Percentiles rank a stretch among this genome's conserved stretches.
Conservation (phyloP, 352 stramenopile species). For the Phytophthora rubi region DNA sequence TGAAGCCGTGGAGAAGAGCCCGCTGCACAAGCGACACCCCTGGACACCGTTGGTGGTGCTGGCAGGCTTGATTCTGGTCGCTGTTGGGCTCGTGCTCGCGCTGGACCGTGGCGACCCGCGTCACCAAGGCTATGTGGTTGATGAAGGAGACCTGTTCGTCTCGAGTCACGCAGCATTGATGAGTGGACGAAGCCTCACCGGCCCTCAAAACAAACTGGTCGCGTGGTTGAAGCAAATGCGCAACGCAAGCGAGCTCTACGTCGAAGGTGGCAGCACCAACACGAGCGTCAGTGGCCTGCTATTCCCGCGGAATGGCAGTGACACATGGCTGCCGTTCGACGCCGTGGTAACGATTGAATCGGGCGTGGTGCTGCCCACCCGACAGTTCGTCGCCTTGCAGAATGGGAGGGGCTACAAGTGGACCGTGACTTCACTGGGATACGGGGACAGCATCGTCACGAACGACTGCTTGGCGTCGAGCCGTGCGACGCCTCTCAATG, state of each 20-base stretch:
- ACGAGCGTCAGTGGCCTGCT: slow-evolving; percentile 27
- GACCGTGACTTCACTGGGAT: slow-evolving; percentile 18
- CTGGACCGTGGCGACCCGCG: slow-evolving; percentile 16
- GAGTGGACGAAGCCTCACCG: slow-evolving; percentile 14
- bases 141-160: slow-evolving; percentile 12
- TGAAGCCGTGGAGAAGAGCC: slow-evolving; percentile 3
- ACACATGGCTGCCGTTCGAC: slow-evolving; percentile 25
- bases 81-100: slow-evolving; percentile 27
- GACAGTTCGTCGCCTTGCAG: slow-evolving; percentile 25
- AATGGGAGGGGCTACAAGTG: slow-evolving; percentile 40
- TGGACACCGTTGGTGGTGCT: slow-evolving; percentile 24
- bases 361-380: slow-evolving; percentile 7
- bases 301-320: slow-evolving; percentile 23
- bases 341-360: slow-evolving; percentile 22
- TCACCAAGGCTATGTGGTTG: slow-evolving; percentile 1
- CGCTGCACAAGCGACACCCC: background rate
- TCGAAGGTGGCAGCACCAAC: slow-evolving; percentile 28
- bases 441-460: slow-evolving; percentile 25
- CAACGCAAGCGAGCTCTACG: slow-evolving; percentile 28
- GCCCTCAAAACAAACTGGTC: slow-evolving; percentile 24
- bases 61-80: slow-evolving; percentile 22
- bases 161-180: slow-evolving; percentile 9
- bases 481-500: slow-evolving; percentile 2
- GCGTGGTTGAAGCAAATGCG: slow-evolving; percentile 27
- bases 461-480: slow-evolving; percentile 27